Percentiles rank a stretch among this genome's conserved stretches.
Evolutionary conservation across 2,329 filamentous ascomycete genomes (phyloP).

Genomic region (Sporothrix inflata): DNA sequence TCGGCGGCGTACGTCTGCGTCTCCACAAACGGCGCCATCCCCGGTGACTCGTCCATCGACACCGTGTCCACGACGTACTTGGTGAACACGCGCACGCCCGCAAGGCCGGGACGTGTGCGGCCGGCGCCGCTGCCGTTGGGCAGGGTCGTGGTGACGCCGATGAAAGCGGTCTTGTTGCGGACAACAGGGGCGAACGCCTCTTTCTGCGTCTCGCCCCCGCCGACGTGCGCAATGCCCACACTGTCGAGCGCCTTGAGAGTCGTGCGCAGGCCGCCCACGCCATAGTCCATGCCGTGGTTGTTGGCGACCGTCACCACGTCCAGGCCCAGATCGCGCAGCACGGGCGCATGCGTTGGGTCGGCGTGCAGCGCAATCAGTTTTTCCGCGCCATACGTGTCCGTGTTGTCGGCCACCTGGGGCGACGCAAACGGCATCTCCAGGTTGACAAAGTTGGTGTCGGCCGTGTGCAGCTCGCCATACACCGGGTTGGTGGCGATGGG

Average conservation of each 20-base stretch:
- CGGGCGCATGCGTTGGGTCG: neutral
- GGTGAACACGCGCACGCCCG: constrained; percentile 17
- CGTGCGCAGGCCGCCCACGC: neutral
- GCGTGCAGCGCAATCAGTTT: constrained; percentile 5
- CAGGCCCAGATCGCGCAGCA: neutral
- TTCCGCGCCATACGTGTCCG: neutral
- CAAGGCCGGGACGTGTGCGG: neutral
- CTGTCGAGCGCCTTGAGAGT: neutral
- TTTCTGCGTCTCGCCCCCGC: neutral
- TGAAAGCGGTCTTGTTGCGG: neutral
- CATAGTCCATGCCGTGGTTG: constrained; percentile 24
- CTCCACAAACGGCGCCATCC: constrained; percentile 24
- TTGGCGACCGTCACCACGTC: constrained; percentile 20
- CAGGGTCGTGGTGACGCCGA: neutral
- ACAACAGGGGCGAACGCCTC: neutral
- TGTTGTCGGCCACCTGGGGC: neutral
- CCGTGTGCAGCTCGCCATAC: neutral
- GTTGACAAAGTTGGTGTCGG: constrained; percentile 20
- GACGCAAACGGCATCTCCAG: constrained; percentile 18
- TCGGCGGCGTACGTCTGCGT: constrained; percentile 19
- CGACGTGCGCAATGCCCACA: neutral
- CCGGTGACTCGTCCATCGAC: constrained; percentile 18
- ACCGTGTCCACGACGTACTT: constrained; percentile 21
- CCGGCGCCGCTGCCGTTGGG: constrained; percentile 16
- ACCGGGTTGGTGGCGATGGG: neutral